A percentile compares a stretch with the other conserved stretches of the same genome.
These are phyloP conservation scores for Rhododendron griersonianum DNA, from an alignment of 148 eudicot genomes.

Conservation along the genomic window DNA sequence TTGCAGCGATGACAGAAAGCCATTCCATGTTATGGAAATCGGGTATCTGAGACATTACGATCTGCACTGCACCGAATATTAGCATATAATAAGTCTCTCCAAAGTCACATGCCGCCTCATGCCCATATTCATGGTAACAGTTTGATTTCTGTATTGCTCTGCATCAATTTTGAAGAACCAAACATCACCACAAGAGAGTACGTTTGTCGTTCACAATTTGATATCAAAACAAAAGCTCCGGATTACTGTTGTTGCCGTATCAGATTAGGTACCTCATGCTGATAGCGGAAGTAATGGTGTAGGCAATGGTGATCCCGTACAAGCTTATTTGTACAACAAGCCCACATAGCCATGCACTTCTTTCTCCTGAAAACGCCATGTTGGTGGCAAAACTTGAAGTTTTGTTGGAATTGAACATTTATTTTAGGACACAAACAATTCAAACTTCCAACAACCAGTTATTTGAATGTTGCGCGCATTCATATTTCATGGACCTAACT, in stretches of 20 bases:
- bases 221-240: not conserved
- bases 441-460: not conserved
- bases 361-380: constrained; percentile 39
- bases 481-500: not conserved
- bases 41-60: constrained; percentile 61
- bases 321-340: constrained; percentile 42
- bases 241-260: not conserved
- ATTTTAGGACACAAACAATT: not conserved
- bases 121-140: constrained; percentile 53
- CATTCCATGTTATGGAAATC: constrained; percentile 56
- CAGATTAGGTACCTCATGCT: constrained; percentile 48
- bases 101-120: constrained; percentile 40
- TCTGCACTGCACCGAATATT: constrained; percentile 45
- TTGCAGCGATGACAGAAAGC: constrained; percentile 57
- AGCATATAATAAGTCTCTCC: constrained; percentile 44
- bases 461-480: not conserved
- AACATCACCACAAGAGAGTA: not conserved
- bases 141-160: constrained; percentile 57
- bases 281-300: constrained; percentile 64
- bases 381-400: not conserved
- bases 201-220: not conserved
- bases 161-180: constrained; percentile 17
- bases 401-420: not conserved
- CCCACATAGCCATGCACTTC: constrained; percentile 47
- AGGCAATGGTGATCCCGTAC: constrained; percentile 59